These are phyloP conservation scores for Fusarium sp. DNA, from an alignment of 2,329 filamentous ascomycete species.

Conservation along the genomic window DNA sequence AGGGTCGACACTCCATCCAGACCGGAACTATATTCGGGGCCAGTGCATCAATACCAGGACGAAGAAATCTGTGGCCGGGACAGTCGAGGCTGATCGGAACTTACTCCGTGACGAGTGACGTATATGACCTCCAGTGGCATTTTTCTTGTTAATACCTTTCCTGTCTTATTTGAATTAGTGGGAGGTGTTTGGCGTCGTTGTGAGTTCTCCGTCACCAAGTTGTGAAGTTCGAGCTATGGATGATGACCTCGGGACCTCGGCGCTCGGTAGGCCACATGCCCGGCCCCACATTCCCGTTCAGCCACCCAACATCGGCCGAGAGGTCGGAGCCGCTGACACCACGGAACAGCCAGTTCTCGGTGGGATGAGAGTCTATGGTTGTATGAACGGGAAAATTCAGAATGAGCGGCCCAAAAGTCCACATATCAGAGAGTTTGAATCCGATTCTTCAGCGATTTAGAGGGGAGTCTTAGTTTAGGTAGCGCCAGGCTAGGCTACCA, in stretches of 20 bases:
- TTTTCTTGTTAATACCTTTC: background rate
- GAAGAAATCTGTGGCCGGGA: background rate
- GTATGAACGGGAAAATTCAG: background rate
- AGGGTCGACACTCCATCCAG: slow-evolving; percentile 87
- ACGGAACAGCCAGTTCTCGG: background rate
- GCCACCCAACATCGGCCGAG: background rate
- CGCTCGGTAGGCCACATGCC: slow-evolving; percentile 26
- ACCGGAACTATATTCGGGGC: slow-evolving; percentile 74
- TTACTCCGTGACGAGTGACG: slow-evolving; percentile 78
- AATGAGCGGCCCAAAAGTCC: background rate
- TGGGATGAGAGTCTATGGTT: background rate
- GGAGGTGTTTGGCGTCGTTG: background rate
- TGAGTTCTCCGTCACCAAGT: background rate
- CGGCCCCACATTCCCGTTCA: slow-evolving; percentile 23
- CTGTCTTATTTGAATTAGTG: background rate
- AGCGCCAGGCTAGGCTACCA: slow-evolving; percentile 1
- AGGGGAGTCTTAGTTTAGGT: background rate
- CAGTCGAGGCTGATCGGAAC: slow-evolving; percentile 43
- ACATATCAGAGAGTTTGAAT: slow-evolving; percentile 1
- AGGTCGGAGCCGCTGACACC: background rate
- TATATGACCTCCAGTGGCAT: slow-evolving; percentile 79
- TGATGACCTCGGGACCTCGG: slow-evolving; percentile 31
- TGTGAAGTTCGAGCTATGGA: background rate
- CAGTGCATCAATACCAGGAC: slow-evolving; percentile 22
- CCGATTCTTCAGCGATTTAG: background rate